Percentiles rank a stretch among this genome's conserved stretches.
Evolutionary conservation across 768 basidiomycete genomes (phyloP).

Genomic region (Termitomyces eurrhizus): DNA sequence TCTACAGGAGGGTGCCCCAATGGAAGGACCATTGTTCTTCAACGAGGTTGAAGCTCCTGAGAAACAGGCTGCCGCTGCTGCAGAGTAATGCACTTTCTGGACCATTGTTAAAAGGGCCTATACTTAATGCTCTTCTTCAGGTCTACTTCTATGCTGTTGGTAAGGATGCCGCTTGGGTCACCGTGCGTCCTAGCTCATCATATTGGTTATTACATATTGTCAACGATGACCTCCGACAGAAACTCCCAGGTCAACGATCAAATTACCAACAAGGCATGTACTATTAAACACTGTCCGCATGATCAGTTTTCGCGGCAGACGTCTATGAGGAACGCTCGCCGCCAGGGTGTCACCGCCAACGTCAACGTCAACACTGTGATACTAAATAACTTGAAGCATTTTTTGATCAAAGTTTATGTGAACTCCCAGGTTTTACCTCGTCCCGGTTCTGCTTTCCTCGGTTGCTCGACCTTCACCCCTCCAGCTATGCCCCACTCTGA

Average conservation of each 20-base stretch:
- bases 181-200: conserved; percentile 27
- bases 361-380: conserved; percentile 55
- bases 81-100: conserved; percentile 6
- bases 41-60: conserved; percentile 30
- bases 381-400: neutral
- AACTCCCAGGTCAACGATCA: conserved; percentile 32
- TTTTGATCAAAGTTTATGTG: neutral
- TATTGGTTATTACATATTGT: conserved; percentile 1
- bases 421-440: conserved; percentile 31
- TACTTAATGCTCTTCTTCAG: conserved; percentile 11
- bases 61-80: conserved; percentile 5
- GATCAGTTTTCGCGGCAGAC: conserved; percentile 34
- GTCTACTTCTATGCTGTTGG: conserved; percentile 39
- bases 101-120: neutral
- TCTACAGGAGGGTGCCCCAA: conserved; percentile 20
- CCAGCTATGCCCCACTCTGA: conserved; percentile 33
- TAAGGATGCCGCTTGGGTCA: conserved; percentile 24
- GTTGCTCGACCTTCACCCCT: conserved; percentile 54
- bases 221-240: conserved; percentile 18
- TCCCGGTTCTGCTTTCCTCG: conserved; percentile 40
- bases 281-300: conserved; percentile 38
- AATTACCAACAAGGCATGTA: conserved; percentile 44
- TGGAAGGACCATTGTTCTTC: conserved; percentile 38
- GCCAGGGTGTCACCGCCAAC: conserved; percentile 33
- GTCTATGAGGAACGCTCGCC: conserved; percentile 44